Evolutionary conservation across 495 filamentous ascomycete species (phyloP).

Genomic region (Neurospora hispaniola): DNA sequence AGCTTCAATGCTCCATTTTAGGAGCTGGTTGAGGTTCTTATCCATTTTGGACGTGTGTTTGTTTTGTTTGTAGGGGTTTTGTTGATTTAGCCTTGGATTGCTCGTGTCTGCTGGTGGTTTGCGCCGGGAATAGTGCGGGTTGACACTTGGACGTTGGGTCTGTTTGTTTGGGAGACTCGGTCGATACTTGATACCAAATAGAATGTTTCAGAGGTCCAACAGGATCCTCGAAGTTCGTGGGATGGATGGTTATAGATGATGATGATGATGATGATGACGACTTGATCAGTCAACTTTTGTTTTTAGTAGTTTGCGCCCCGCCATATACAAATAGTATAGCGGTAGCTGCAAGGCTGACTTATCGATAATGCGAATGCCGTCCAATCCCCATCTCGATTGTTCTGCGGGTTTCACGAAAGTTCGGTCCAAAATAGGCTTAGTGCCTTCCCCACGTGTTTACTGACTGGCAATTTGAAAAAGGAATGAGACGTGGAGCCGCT

Average conservation of each 20-base stretch:
- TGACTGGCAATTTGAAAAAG: not conserved
- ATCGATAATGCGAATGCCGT: not conserved
- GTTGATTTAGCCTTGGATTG: not conserved
- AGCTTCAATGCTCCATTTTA: constrained; percentile 85
- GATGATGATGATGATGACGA: not conserved
- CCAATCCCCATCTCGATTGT: constrained; percentile 1
- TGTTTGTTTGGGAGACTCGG: not conserved
- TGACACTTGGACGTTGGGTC: not conserved
- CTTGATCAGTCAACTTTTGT: not conserved
- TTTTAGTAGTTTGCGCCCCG: not conserved
- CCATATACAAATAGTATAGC: not conserved
- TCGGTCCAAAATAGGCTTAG: constrained; percentile 20
- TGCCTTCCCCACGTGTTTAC: constrained; percentile 2
- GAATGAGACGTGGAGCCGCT: not conserved
- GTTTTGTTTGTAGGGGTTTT: constrained; percentile 2
- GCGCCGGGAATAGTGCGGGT: not conserved
- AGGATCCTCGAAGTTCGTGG: not conserved
- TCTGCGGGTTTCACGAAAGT: constrained; percentile 25
- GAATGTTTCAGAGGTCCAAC: not conserved
- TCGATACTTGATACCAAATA: not conserved
- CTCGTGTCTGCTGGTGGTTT: not conserved
- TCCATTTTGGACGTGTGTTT: constrained; percentile 24
- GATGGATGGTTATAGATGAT: not conserved
- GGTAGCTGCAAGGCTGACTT: not conserved
- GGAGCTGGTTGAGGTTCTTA: constrained; percentile 52